Percentiles rank a stretch among this genome's conserved stretches.
Conservation (phyloP, 805 yeast genomes). For the Teunomyces pallodes region DNA sequence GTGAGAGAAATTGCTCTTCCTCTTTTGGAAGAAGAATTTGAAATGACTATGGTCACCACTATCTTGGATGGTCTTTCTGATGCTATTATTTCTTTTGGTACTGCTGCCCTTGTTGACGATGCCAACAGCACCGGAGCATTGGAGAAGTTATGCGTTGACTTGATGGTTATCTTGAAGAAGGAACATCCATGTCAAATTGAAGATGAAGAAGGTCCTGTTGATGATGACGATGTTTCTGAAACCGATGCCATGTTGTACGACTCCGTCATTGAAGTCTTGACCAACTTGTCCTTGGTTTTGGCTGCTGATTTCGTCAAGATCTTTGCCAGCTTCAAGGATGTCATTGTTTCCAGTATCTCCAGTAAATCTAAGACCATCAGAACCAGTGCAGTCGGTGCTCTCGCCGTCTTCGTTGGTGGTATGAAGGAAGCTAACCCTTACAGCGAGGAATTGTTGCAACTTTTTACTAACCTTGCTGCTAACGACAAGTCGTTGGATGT, state of each 20-base stretch:
- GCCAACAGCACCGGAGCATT: constrained; percentile 51
- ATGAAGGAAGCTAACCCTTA: constrained; percentile 66
- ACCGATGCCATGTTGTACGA: constrained; percentile 71
- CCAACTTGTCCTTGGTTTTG: constrained; percentile 70
- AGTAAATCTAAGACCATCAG: constrained; percentile 65
- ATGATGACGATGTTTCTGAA: constrained; percentile 50
- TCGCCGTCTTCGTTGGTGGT: constrained; percentile 84
- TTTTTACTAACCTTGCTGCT: constrained; percentile 66
- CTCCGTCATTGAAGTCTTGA: constrained; percentile 81
- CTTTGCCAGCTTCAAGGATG: constrained; percentile 68
- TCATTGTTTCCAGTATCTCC: constrained; percentile 53
- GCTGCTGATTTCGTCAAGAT: constrained; percentile 74
- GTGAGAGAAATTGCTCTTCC: constrained; percentile 67
- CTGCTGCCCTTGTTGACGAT: constrained; percentile 63
- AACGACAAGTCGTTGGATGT: constrained; percentile 82
- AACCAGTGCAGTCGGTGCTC: constrained; percentile 79
- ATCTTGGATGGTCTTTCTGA: constrained; percentile 73
- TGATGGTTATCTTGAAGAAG: constrained; percentile 72
- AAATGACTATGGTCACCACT: constrained; percentile 74
- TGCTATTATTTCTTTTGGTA: constrained; percentile 67
- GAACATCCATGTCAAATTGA: constrained; percentile 81
- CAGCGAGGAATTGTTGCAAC: constrained; percentile 65
- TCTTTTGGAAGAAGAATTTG: constrained; percentile 75
- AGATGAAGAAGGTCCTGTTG: constrained; percentile 63
- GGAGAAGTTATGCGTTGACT: constrained; percentile 66